Percentiles rank a stretch among this genome's conserved stretches.
phyloP scores from a whole-genome alignment of 345 rosid genomes.

The Linum usitatissimum region DNA sequence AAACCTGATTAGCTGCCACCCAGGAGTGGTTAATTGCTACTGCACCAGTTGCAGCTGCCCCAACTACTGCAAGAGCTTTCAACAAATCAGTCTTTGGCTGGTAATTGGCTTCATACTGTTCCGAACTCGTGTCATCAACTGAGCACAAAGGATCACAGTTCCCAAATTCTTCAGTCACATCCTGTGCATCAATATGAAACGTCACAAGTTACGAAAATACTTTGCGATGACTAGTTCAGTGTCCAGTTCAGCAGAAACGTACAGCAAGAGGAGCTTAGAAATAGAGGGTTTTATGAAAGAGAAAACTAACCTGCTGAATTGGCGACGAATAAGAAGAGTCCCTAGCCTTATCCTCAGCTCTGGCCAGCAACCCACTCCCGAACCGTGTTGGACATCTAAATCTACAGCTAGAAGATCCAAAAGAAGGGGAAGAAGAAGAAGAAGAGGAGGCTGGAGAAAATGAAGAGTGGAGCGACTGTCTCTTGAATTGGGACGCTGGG shows the following conservation, averaged over 20 bases:
- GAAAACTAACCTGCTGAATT: background rate
- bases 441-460: background rate
- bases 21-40: slow-evolving; percentile 82
- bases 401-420: background rate
- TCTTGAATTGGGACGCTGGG: background rate
- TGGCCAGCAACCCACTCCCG: background rate
- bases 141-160: slow-evolving; percentile 86
- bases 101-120: slow-evolving; percentile 51
- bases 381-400: background rate
- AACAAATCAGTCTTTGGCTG: slow-evolving; percentile 76
- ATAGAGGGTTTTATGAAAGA: background rate
- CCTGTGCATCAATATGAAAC: slow-evolving; percentile 24
- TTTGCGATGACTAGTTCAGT: background rate
- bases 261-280: background rate
- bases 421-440: background rate
- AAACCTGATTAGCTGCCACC: slow-evolving; percentile 95
- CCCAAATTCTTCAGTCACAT: slow-evolving; percentile 39
- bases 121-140: slow-evolving; percentile 72
- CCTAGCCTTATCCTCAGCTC: background rate
- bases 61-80: slow-evolving; percentile 70
- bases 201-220: background rate
- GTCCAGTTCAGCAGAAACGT: background rate
- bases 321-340: background rate
- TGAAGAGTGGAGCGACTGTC: background rate
- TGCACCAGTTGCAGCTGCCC: slow-evolving; percentile 72